A percentile compares a stretch with the other conserved stretches of the same genome.
Conservation (phyloP, 78 protist species). For the Bigelowiella natans region DNA sequence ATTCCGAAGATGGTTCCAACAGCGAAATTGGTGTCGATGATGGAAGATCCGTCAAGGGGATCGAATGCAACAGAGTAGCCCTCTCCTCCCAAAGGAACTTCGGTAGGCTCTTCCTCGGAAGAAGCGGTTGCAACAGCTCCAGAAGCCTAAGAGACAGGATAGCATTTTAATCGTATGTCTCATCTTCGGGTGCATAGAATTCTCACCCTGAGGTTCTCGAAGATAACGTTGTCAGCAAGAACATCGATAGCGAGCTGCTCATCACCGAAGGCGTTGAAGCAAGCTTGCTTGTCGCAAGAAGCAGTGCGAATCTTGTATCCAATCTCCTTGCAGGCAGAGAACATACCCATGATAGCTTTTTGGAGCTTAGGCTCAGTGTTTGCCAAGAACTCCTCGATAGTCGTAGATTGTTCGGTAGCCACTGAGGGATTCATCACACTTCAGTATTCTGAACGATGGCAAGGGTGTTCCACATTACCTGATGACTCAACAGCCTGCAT, state of each 20-base stretch:
- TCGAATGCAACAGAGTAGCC: background rate
- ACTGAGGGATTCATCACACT: no score
- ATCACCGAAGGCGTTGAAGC: conserved; percentile 18
- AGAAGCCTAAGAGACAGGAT: no score
- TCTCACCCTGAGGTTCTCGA: background rate
- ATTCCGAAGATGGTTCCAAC: conserved; percentile 16
- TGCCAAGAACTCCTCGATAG: background rate
- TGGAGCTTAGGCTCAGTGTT: background rate
- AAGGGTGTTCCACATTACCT: no score
- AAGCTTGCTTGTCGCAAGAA: background rate
- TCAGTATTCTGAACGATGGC: no score
- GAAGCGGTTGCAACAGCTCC: background rate
- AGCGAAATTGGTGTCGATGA: conserved; percentile 19
- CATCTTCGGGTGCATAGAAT: no score
- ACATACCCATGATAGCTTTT: background rate
- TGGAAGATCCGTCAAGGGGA: background rate
- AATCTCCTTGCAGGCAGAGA: background rate
- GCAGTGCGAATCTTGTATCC: background rate
- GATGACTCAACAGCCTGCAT: no score
- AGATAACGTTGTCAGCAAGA: conserved; percentile 6
- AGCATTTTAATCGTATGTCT: no score
- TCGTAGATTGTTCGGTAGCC: no score
- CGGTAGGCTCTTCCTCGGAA: background rate
- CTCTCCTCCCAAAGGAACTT: background rate
- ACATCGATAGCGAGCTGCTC: conserved; percentile 14